phyloP scores from a whole-genome alignment of 2,329 filamentous ascomycete species.

The Aspergillus sp. region DNA sequence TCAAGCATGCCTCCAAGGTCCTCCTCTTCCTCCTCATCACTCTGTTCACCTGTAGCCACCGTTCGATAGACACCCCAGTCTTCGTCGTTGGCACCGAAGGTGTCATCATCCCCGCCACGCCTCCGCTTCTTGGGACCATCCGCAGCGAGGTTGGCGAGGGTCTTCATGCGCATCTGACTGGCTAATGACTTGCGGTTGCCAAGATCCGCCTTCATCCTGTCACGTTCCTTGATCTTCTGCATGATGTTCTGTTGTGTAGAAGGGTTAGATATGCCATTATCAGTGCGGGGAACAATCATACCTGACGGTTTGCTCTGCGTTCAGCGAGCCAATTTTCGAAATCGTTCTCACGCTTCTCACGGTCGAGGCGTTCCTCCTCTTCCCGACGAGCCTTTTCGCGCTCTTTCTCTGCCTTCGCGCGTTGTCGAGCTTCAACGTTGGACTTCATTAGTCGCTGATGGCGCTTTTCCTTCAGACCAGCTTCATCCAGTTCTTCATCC shows the following conservation, averaged over 20 bases:
- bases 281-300: slow-evolving; percentile 22
- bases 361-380: slow-evolving; percentile 81
- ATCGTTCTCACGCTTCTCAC: slow-evolving; percentile 79
- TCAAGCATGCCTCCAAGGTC: slow-evolving; percentile 75
- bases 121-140: slow-evolving; percentile 84
- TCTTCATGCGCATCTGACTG: slow-evolving; percentile 97
- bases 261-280: slow-evolving; percentile 16
- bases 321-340: slow-evolving; percentile 86
- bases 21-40: slow-evolving; percentile 89
- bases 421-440: slow-evolving; percentile 86
- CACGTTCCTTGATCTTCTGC: slow-evolving; percentile 87
- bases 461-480: slow-evolving; percentile 85
- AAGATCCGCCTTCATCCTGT: slow-evolving; percentile 88
- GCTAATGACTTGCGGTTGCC: slow-evolving; percentile 96
- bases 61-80: slow-evolving; percentile 97
- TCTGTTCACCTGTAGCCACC: slow-evolving; percentile 76
- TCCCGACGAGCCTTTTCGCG: slow-evolving; percentile 81
- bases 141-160: slow-evolving; percentile 90
- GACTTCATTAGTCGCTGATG: slow-evolving; percentile 92
- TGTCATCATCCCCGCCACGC: slow-evolving; percentile 88
- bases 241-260: slow-evolving; percentile 60
- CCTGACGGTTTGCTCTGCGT: slow-evolving; percentile 69
- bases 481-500: slow-evolving; percentile 91
- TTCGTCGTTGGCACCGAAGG: slow-evolving; percentile 94
- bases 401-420: slow-evolving; percentile 96